Base-by-base conservation (phyloP, 1,139 yeast genomes). In the Hanseniaspora uvarum region DNA sequence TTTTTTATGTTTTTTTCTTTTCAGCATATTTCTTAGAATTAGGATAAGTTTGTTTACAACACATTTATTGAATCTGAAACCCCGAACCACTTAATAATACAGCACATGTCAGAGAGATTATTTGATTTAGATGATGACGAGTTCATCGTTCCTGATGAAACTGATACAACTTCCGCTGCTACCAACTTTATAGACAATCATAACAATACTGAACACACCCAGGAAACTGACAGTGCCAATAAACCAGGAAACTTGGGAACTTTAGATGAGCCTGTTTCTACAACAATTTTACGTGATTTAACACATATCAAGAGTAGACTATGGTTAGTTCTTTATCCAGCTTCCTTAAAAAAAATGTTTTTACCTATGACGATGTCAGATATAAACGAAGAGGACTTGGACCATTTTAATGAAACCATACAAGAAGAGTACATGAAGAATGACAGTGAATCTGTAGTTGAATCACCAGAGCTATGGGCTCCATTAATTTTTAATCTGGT, bases 391-490 rank as follows among this genome's bases (percentile, higher is more conserved):
- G 64, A 62, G 47, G 60, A 62, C 21, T 58, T 63, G 14, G 44
- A 50, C 18, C 60, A 59, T 24, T 23, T 39, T 19, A 19, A 43
- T 6, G 23, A 5, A 5, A 21, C 19, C 26, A 21, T 23, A 18
- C 24, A 26, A 12, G 40, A 33, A 16, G 44, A 41, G 4, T 24
- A 34, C 18, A 8, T 26, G 18, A 19, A 4, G 23, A 19, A 14
- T n/a, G 11, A 16, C n/a, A 36, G 36, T n/a, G 41, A 16, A 3
- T 45, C 54, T 11, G 50, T 52, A 5, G 47, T 41, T 34, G 44
- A 45, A 61, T 71, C 65, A 63, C 72, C 73, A 62, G 94, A 84
- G 65, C 68, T 84, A 52, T 85, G 94, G 94, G 94, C 94, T 0
- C 94, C 94, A 1, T 70, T 85, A 54, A 73, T 84, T 19, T 82